Percentiles rank a stretch among this genome's conserved stretches.
Conservation (phyloP, 2,329 filamentous ascomycete genomes). For the Seiridium cupressi region DNA sequence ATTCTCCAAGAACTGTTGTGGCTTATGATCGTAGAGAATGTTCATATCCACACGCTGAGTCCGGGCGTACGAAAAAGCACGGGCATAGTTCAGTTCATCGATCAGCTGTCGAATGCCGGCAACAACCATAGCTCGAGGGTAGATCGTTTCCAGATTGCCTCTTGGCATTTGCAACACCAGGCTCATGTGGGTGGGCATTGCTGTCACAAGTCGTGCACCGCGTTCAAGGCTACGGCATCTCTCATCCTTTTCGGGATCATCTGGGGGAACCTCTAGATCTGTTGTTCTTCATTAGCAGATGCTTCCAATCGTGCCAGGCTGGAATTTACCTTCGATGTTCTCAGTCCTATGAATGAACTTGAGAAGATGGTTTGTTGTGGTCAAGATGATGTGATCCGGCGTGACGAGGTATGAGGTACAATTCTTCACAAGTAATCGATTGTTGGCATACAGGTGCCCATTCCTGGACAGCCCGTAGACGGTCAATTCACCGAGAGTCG, state of each 20-base stretch:
- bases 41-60: conserved; percentile 98
- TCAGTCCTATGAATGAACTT: conserved; percentile 86
- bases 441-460: conserved; percentile 77
- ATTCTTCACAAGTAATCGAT: conserved; percentile 72
- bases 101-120: conserved; percentile 84
- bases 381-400: conserved; percentile 80
- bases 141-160: conserved; percentile 94
- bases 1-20: conserved; percentile 76
- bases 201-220: conserved; percentile 81
- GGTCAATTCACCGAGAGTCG: conserved; percentile 35
- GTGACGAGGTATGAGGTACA: conserved; percentile 91
- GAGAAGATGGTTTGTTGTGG: conserved; percentile 86
- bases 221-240: conserved; percentile 89
- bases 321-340: conserved; percentile 54
- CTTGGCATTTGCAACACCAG: conserved; percentile 92
- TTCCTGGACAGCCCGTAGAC: conserved; percentile 68
- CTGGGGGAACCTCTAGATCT: conserved; percentile 80
- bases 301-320: not conserved
- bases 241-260: conserved; percentile 91
- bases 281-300: conserved; percentile 12
- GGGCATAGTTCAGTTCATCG: conserved; percentile 75
- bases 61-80: conserved; percentile 83
- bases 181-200: conserved; percentile 83
- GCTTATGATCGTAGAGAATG: conserved; percentile 90
- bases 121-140: conserved; percentile 86